Base-by-base conservation (phyloP, 1,139 yeast genomes). In the Pichia sp. region DNA sequence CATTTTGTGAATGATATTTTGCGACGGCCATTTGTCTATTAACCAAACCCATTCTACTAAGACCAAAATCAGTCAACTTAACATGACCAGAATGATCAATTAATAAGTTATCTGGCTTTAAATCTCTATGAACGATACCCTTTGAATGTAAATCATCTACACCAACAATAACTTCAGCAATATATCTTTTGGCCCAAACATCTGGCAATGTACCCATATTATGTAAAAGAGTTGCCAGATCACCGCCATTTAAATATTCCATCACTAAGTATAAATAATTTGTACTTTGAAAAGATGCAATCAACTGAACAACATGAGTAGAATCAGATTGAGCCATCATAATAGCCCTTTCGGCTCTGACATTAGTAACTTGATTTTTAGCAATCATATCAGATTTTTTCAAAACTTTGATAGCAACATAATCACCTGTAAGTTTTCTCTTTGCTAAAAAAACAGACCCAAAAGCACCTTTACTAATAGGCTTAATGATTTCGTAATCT, bases 191-290 rank as follows among this genome's bases (percentile, higher is more conserved):
- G 0, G 95, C 82, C 98, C 98, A 92, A 47, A 82, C 84, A 45
- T 86, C 81, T 1, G 96, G 87, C 35, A 87, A 66, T 2, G 83
- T 82, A 0, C 95, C 96, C 61, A 90, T 70, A 63, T 80, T 80
- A 55, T 87, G 86, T 30, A 94, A 68, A 41, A 94, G 68, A 0
- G 96, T 84, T 0, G 97, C 95, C 60, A 95, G 79, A 63, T 94
- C 99, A 28, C 99, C 99, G 35, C 98, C 98, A 55, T 86, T 87
- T 40, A 92, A 69, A 61, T 89, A 94, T 62, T 94, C 98, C 97
- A 94, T 92, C 2, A 94, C 98, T 54, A 94, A 70, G 59, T 87
- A 94, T 27, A 94, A 69, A 59, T 84, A 89, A 53, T 89, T 95
- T 46, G 78, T 78, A 48, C 89, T 86, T 65, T 94, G 98, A 61